Evolutionary conservation across 805 yeast species (phyloP).

Genomic region (Allodekkera sacchari): DNA sequence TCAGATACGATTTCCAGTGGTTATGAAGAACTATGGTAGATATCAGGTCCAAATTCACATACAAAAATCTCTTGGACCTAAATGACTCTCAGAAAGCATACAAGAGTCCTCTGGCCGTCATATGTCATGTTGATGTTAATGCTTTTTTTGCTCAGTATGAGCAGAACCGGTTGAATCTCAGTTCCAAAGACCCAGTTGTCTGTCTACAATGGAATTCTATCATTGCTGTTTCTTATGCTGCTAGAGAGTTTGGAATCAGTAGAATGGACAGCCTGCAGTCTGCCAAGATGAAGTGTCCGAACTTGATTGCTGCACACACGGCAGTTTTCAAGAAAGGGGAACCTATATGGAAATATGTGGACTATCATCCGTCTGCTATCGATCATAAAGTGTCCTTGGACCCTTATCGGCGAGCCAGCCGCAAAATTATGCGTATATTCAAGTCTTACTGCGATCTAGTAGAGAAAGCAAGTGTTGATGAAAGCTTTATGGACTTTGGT

Average conservation of each 20-base stretch:
- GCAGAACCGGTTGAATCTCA: conserved; percentile 59
- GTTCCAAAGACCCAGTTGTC: conserved; percentile 73
- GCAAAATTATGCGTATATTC: conserved; percentile 66
- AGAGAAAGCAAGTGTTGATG: conserved; percentile 95
- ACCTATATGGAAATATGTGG: conserved; percentile 68
- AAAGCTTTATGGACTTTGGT: conserved; percentile 82
- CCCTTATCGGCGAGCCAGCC: conserved; percentile 81
- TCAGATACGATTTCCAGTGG: too few species aligned
- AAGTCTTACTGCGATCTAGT: conserved; percentile 54
- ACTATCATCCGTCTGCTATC: conserved; percentile 49
- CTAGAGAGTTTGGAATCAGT: conserved; percentile 72
- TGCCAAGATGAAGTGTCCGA: conserved; percentile 72
- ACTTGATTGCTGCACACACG: conserved; percentile 75
- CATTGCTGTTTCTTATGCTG: conserved; percentile 88
- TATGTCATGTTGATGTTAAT: conserved; percentile 84
- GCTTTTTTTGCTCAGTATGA: conserved; percentile 97
- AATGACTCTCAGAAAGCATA: conserved; percentile 40
- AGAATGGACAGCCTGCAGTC: conserved; percentile 66
- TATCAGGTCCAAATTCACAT: conserved; percentile 41
- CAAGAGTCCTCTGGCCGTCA: conserved; percentile 62
- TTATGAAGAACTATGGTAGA: too few species aligned
- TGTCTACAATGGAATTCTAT: conserved; percentile 90
- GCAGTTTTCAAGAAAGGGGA: conserved; percentile 90
- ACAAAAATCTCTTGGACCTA: conserved; percentile 41
- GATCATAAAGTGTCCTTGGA: conserved; percentile 81